These are phyloP conservation scores for Hanseniaspora nectarophila DNA, from an alignment of 805 yeast species.

Conservation along the genomic window DNA sequence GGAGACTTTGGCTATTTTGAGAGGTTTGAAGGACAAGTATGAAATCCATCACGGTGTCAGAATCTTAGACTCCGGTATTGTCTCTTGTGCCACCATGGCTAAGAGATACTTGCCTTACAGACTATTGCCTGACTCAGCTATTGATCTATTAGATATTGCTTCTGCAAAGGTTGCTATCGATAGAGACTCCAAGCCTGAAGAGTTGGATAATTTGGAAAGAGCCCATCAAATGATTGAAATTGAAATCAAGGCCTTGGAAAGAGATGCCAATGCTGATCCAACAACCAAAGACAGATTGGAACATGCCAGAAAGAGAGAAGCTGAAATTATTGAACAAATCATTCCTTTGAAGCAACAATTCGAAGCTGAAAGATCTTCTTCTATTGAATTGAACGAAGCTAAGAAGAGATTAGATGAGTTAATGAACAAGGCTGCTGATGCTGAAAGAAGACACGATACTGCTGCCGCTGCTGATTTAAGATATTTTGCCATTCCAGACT, in stretches of 20 bases:
- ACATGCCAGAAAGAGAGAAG: constrained; percentile 66
- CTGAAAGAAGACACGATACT: constrained; percentile 92
- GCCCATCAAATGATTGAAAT: constrained; percentile 84
- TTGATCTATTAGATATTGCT: constrained; percentile 88
- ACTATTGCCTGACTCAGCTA: constrained; percentile 93
- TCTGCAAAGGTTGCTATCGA: constrained; percentile 97
- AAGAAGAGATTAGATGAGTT: constrained; percentile 86
- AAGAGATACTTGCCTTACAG: constrained; percentile 89
- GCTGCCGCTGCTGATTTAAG: constrained; percentile 91
- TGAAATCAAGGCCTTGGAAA: constrained; percentile 90
- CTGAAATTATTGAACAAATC: constrained; percentile 72
- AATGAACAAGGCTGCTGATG: constrained; percentile 85
- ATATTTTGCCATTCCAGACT: constrained; percentile 94
- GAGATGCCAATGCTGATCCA: constrained; percentile 77
- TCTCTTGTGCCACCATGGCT: constrained; percentile 87
- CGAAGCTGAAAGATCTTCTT: constrained; percentile 77
- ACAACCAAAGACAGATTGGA: constrained; percentile 77
- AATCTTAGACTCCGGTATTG: constrained; percentile 86
- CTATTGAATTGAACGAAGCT: constrained; percentile 77
- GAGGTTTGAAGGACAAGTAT: constrained; percentile 90
- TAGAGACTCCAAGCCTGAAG: constrained; percentile 95
- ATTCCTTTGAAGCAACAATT: constrained; percentile 77
- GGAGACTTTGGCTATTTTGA: constrained; percentile 88
- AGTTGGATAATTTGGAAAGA: constrained; percentile 85
- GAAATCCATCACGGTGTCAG: constrained; percentile 97